Evolutionary conservation across 177 flowering plant genomes (phyloP).

Genomic region (Vitis hybrid): DNA sequence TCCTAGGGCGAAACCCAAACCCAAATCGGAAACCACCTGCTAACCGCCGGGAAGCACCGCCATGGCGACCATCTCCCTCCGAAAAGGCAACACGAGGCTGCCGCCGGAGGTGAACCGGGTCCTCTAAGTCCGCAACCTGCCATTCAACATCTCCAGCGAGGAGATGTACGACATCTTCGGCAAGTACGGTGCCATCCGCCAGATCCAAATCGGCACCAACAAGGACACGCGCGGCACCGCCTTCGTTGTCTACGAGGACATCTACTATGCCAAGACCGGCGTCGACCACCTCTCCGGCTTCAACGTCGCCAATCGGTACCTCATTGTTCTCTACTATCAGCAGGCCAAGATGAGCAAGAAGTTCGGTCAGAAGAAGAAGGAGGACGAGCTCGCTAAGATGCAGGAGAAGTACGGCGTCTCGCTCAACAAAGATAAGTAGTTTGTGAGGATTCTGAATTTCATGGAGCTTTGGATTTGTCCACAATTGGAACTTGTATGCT

Average conservation of each 20-base stretch:
- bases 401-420: slow-evolving; percentile 96
- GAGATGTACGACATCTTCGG: slow-evolving; percentile 99
- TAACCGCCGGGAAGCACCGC: no score
- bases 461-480: no score
- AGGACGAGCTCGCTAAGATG: slow-evolving; percentile 74
- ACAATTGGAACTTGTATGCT: no score
- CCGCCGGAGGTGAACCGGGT: slow-evolving; percentile 94
- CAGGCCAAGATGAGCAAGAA: slow-evolving; percentile 98
- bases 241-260: slow-evolving; percentile 94
- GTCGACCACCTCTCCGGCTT: slow-evolving; percentile 95
- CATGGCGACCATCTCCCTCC: slow-evolving; percentile 74
- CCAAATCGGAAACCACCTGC: background rate
- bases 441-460: no score
- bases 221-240: slow-evolving; percentile 98
- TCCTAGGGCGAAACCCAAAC: background rate
- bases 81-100: slow-evolving; percentile 90
- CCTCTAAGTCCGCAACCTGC: slow-evolving; percentile 85
- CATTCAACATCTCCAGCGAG: slow-evolving; percentile 95
- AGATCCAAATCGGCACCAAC: slow-evolving; percentile 79
- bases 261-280: slow-evolving; percentile 87
- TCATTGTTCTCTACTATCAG: slow-evolving; percentile 91
- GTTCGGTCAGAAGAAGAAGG: slow-evolving; percentile 91
- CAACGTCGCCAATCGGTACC: slow-evolving; percentile 91
- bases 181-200: slow-evolving; percentile 93
- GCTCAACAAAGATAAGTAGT: slow-evolving; percentile 64